These are phyloP conservation scores for Neurospora sp. DNA, from an alignment of 495 filamentous ascomycete species.

Conservation along the genomic window DNA sequence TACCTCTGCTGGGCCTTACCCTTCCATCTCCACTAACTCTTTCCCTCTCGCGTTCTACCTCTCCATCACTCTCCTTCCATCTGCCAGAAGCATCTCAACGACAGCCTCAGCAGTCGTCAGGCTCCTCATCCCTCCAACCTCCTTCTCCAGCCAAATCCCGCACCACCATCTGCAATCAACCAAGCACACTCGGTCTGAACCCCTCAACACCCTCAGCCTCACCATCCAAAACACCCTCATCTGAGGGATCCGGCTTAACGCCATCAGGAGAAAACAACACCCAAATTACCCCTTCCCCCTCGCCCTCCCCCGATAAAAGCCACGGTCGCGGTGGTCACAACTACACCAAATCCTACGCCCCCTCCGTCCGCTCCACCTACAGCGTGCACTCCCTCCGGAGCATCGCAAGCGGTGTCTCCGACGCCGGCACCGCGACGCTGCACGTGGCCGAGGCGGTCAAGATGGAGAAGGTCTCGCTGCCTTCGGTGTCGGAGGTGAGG, in stretches of 20 bases:
- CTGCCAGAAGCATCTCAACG: neutral
- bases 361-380: neutral
- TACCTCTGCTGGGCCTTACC: neutral
- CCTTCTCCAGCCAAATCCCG: neutral
- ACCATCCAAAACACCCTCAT: neutral
- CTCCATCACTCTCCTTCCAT: neutral
- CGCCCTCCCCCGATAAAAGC: neutral
- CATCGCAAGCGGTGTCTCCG: neutral
- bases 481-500: neutral
- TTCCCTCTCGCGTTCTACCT: neutral
- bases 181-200: neutral
- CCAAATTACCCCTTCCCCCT: neutral
- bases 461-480: slow-evolving; percentile 11
- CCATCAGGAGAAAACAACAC: neutral
- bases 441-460: slow-evolving; percentile 25
- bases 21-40: neutral
- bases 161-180: neutral
- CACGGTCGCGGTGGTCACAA: neutral
- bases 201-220: neutral
- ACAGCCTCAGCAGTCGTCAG: neutral
- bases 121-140: neutral
- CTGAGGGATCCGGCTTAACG: neutral
- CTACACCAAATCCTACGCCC: neutral
- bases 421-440: slow-evolving; percentile 10
- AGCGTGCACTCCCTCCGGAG: neutral